Conservation (phyloP, 306 rosid genomes). For the Cucurbita moschata region DNA sequence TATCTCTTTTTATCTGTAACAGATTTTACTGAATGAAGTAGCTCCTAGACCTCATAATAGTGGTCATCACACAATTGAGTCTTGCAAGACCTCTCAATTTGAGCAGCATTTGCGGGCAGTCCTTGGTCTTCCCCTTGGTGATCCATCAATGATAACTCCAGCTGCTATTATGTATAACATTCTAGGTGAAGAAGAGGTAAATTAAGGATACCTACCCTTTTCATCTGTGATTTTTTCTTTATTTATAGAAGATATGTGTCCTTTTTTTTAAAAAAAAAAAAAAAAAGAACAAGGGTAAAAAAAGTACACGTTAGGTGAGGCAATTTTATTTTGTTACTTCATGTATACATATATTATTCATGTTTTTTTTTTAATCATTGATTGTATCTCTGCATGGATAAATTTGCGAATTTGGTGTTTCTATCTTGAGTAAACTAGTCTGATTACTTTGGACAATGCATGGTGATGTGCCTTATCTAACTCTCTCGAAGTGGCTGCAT, state of each 20-base stretch:
- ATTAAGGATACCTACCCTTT: neutral
- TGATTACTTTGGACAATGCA: neutral
- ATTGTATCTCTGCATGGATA: neutral
- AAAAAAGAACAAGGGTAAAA: too few species aligned
- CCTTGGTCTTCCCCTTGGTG: constrained; percentile 97
- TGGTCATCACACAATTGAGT: constrained; percentile 92
- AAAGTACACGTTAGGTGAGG: neutral
- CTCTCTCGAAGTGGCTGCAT: neutral
- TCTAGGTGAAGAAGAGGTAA: constrained; percentile 85
- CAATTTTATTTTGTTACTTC: neutral
- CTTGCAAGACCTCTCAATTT: constrained; percentile 78
- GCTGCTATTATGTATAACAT: constrained; percentile 87
- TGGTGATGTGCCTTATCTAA: neutral
- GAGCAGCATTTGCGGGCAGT: constrained; percentile 93
- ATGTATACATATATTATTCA: too few species aligned
- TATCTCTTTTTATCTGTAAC: constrained; percentile 9
- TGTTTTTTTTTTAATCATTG: neutral
- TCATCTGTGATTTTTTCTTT: neutral
- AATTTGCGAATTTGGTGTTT: neutral
- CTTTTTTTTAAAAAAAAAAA: too few species aligned
- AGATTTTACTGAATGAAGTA: constrained; percentile 90
- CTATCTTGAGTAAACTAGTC: neutral
- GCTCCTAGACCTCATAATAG: constrained; percentile 96
- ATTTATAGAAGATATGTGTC: neutral
- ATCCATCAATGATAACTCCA: constrained; percentile 69